Conservation (phyloP, 768 basidiomycete species). For the Porpolomopsis calyptriformis region DNA sequence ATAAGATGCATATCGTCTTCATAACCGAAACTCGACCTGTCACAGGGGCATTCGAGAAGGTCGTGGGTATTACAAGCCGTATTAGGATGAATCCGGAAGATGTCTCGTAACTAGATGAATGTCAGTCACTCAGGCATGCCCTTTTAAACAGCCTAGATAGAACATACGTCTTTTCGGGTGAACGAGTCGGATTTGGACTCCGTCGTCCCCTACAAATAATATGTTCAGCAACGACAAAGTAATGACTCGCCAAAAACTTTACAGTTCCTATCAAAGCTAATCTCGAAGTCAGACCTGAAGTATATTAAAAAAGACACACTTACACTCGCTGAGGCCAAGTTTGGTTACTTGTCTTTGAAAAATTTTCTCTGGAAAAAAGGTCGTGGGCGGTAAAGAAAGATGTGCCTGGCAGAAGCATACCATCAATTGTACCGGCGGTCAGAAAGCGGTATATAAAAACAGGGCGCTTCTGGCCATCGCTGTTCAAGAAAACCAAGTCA, state of each 20-base stretch:
- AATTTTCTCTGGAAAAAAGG: conserved; percentile 68
- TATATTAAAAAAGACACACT: conserved; percentile 20
- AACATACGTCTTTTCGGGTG: conserved; percentile 68
- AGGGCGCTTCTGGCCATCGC: conserved; percentile 87
- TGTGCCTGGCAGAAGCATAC: conserved; percentile 21
- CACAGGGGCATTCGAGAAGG: conserved; percentile 72
- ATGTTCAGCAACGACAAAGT: conserved; percentile 1
- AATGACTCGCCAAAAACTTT: conserved; percentile 9
- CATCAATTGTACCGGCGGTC: conserved; percentile 86
- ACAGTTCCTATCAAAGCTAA: conserved; percentile 68
- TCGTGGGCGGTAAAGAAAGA: conserved; percentile 1
- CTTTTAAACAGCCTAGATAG: not conserved
- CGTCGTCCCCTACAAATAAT: conserved; percentile 20
- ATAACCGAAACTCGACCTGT: conserved; percentile 14
- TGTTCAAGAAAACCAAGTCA: conserved; percentile 18
- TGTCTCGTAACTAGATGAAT: conserved; percentile 63
- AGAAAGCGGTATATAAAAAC: conserved; percentile 86
- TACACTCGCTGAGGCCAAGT: conserved; percentile 79
- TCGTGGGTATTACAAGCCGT: conserved; percentile 91
- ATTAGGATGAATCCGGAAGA: conserved; percentile 75
- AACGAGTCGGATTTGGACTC: conserved; percentile 75
- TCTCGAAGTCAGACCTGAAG: conserved; percentile 1
- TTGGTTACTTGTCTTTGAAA: conserved; percentile 93
- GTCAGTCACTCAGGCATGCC: conserved; percentile 1
- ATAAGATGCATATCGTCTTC: conserved; percentile 20